Conservation (phyloP, 2,329 filamentous ascomycete genomes). For the Penicillium brasilianum region DNA sequence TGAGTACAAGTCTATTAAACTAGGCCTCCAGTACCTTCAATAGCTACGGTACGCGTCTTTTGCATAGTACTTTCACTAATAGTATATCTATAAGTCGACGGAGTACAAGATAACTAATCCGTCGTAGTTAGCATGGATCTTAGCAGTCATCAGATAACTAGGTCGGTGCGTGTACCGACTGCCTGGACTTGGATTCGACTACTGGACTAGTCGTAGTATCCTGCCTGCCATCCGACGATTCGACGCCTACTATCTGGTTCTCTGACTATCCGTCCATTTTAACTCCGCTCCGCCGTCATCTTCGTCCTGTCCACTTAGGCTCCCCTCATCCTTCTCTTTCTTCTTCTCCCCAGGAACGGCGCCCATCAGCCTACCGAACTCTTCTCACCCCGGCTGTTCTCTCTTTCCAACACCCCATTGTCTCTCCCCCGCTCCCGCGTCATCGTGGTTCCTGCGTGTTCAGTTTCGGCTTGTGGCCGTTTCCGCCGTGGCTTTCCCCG, state of each 20-base stretch:
- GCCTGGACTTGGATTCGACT: neutral
- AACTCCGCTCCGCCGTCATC: constrained; percentile 7
- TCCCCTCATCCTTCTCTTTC: neutral
- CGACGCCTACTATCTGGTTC: neutral
- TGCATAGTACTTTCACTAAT: neutral
- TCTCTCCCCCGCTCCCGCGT: constrained; percentile 13
- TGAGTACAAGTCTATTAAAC: neutral
- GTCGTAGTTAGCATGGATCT: too few relatives aligned
- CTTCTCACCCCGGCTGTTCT: constrained; percentile 10
- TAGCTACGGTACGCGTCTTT: neutral
- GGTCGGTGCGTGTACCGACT: neutral
- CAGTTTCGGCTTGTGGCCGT: constrained; percentile 16
- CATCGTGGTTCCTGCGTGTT: constrained; percentile 24
- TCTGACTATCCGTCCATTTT: neutral
- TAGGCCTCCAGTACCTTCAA: neutral
- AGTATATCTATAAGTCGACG: too few relatives aligned
- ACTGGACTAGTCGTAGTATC: too few relatives aligned
- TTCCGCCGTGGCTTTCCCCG: constrained; percentile 25
- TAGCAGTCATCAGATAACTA: neutral
- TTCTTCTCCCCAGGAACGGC: neutral
- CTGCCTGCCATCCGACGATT: too few relatives aligned
- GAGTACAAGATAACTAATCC: too few relatives aligned
- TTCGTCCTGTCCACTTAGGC: neutral
- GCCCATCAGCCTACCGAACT: neutral
- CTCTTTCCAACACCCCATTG: neutral